These are phyloP conservation scores for Aspergillus udagawae DNA, from an alignment of 2,329 filamentous ascomycete genomes.

Conservation along the genomic window DNA sequence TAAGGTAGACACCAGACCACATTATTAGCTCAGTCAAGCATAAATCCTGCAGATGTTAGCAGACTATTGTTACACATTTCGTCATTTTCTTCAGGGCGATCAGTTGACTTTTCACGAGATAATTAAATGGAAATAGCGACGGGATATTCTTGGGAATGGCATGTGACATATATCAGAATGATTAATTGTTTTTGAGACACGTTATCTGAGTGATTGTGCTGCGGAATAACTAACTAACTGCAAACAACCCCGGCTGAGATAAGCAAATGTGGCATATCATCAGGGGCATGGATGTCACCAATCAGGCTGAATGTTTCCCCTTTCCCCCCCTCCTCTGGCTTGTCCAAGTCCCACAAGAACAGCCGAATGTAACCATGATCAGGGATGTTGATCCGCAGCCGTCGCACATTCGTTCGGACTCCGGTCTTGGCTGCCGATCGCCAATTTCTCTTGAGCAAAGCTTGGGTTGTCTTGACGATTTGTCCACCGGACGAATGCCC, in stretches of 20 bases:
- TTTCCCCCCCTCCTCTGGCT: background rate
- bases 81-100: background rate
- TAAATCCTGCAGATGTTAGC: background rate
- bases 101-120: background rate
- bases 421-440: background rate
- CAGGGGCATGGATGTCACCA: background rate
- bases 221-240: too few species aligned
- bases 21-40: background rate
- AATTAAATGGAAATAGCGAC: too few species aligned
- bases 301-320: background rate
- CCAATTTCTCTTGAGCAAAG: background rate
- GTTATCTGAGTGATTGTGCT: too few species aligned
- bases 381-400: background rate
- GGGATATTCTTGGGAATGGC: too few species aligned
- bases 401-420: background rate
- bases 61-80: background rate
- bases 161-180: background rate
- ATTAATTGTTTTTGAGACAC: background rate
- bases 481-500: background rate
- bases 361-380: background rate
- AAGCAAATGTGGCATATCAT: background rate
- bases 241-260: background rate
- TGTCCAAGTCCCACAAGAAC: background rate
- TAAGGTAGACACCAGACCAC: too few species aligned
- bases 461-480: background rate